These are phyloP conservation scores for Chiua virens DNA, from an alignment of 768 basidiomycete species.

Conservation along the genomic window DNA sequence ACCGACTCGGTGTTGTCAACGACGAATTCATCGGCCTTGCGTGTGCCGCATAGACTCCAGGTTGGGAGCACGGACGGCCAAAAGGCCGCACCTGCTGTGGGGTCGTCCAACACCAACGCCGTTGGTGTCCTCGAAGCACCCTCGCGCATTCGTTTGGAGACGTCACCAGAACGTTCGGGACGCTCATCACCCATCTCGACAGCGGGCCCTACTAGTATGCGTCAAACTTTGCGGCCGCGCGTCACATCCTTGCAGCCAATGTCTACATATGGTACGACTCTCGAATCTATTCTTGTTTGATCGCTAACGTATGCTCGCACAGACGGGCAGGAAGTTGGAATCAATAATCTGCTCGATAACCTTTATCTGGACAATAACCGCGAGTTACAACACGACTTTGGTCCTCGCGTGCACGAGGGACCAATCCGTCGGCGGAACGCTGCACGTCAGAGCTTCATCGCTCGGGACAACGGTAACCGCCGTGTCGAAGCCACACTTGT, in stretches of 20 bases:
- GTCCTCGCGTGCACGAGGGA: slow-evolving; percentile 81
- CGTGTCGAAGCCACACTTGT: slow-evolving; percentile 79
- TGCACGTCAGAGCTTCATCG: slow-evolving; percentile 62
- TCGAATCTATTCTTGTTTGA: not conserved
- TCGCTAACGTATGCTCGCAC: slow-evolving; percentile 5
- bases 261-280: slow-evolving; percentile 64
- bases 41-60: slow-evolving; percentile 61
- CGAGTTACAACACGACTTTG: slow-evolving; percentile 88
- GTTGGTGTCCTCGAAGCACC: slow-evolving; percentile 81
- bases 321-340: slow-evolving; percentile 91
- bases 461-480: slow-evolving; percentile 60
- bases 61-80: slow-evolving; percentile 72
- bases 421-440: slow-evolving; percentile 77
- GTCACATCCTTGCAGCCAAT: slow-evolving; percentile 57
- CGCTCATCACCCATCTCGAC: slow-evolving; percentile 73
- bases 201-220: slow-evolving; percentile 54
- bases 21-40: slow-evolving; percentile 61
- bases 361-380: slow-evolving; percentile 85
- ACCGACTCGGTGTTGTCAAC: slow-evolving; percentile 80
- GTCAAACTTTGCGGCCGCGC: slow-evolving; percentile 48
- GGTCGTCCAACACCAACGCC: slow-evolving; percentile 81
- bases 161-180: slow-evolving; percentile 72
- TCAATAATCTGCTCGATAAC: slow-evolving; percentile 86
- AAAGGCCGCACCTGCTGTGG: slow-evolving; percentile 89
- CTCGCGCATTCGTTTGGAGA: slow-evolving; percentile 61